These are phyloP conservation scores for Angophora floribunda DNA, from an alignment of 345 rosid genomes.

Conservation along the genomic window DNA sequence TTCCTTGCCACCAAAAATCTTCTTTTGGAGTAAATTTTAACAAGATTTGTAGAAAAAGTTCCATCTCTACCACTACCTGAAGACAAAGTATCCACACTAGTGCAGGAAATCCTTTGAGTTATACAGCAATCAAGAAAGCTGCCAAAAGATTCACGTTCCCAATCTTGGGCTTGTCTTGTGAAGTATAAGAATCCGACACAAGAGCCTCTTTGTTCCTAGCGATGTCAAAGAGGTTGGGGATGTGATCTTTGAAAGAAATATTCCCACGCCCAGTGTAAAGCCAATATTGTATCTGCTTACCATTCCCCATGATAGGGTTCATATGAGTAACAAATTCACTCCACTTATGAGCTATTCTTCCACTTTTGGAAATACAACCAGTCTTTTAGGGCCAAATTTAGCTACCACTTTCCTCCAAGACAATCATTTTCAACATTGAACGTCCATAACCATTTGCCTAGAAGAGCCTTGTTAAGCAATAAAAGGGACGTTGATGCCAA, in stretches of 20 bases:
- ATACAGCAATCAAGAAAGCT: not conserved
- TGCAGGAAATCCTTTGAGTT: not conserved
- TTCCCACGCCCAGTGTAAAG: not conserved
- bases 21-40: not conserved
- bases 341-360: not conserved
- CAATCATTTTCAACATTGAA: not conserved
- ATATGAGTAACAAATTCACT: not conserved
- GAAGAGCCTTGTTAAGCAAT: not conserved
- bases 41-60: not conserved
- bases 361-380: not conserved
- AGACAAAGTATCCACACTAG: not conserved
- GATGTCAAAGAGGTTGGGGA: not conserved
- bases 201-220: not conserved
- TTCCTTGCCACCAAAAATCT: not conserved
- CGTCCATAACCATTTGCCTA: not conserved
- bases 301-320: not conserved
- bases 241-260: not conserved
- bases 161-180: not conserved
- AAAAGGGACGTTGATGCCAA: not conserved
- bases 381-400: not conserved
- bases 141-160: not conserved
- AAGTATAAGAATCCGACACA: not conserved
- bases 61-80: not conserved
- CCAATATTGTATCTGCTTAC: not conserved
- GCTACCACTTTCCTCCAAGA: not conserved